phyloP scores from a whole-genome alignment of 371 early-diverging fungal species.

The Mortierella sp. region DNA sequence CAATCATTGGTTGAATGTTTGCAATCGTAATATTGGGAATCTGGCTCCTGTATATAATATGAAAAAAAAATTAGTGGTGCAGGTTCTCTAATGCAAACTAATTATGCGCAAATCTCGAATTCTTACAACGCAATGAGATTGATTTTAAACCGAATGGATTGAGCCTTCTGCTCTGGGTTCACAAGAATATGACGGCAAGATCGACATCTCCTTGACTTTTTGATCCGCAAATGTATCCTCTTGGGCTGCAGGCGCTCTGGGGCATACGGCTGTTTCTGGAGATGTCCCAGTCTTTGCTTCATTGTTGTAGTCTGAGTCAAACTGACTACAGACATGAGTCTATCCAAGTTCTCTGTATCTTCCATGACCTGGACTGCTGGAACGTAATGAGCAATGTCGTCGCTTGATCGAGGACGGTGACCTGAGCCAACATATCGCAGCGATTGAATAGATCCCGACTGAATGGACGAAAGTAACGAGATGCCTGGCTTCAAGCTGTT shows the following conservation, averaged over 20 bases:
- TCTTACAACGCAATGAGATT: slow-evolving; percentile 85
- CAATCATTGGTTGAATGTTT: slow-evolving; percentile 68
- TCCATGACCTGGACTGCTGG: slow-evolving; percentile 65
- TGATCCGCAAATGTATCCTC: slow-evolving; percentile 88
- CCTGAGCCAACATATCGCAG: slow-evolving; percentile 37
- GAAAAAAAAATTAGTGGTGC: not conserved
- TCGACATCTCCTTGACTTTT: slow-evolving; percentile 88
- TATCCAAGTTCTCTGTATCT: slow-evolving; percentile 61
- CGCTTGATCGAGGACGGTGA: slow-evolving; percentile 56
- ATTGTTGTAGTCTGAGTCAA: slow-evolving; percentile 74
- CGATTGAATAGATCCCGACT: slow-evolving; percentile 38
- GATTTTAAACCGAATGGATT: slow-evolving; percentile 87
- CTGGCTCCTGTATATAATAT: slow-evolving; percentile 65
- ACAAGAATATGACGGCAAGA: slow-evolving; percentile 89
- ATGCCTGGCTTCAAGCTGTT: slow-evolving; percentile 45
- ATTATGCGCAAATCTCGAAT: not conserved
- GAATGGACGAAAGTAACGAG: slow-evolving; percentile 49
- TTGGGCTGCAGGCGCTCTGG: slow-evolving; percentile 79
- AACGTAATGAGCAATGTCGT: slow-evolving; percentile 64
- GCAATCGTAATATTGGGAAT: slow-evolving; percentile 84
- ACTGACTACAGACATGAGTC: slow-evolving; percentile 61
- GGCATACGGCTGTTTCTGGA: slow-evolving; percentile 76
- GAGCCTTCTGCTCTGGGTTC: slow-evolving; percentile 93
- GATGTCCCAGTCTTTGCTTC: slow-evolving; percentile 74
- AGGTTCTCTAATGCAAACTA: not conserved